Conservation (phyloP, 148 eudicot species). For the Vaccinium vitisidaea region DNA sequence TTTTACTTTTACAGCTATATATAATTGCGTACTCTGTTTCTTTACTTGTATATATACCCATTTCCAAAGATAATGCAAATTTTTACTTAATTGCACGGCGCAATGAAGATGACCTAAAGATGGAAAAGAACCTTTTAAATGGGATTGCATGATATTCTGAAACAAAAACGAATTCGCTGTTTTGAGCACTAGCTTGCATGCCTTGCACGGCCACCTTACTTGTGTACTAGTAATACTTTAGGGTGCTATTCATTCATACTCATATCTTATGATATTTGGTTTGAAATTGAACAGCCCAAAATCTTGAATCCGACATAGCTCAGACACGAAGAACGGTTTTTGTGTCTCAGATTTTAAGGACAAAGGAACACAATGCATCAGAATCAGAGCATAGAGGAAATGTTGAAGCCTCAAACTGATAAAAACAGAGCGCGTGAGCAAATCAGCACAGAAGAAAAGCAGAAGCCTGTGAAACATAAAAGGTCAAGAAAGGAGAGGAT, state of each 20-base stretch:
- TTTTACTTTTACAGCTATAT: background rate
- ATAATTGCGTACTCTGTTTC: background rate
- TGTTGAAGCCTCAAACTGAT: background rate
- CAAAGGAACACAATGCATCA: constrained; percentile 31
- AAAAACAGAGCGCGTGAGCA: background rate
- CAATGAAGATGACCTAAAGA: background rate
- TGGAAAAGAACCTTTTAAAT: background rate
- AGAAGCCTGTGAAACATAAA: constrained; percentile 14
- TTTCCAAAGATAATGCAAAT: background rate
- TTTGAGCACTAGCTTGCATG: background rate
- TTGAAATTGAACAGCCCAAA: background rate
- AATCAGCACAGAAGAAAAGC: constrained; percentile 31
- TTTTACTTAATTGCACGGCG: background rate
- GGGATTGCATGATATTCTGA: background rate
- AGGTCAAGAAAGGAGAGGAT: background rate
- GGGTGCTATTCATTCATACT: background rate
- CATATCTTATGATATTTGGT: background rate
- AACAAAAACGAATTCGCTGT: background rate
- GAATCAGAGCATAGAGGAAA: constrained; percentile 21
- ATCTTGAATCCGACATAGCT: constrained; percentile 18
- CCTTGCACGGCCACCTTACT: background rate
- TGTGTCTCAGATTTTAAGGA: background rate
- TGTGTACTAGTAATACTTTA: background rate
- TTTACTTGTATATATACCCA: constrained; percentile 1
- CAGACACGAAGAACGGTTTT: constrained; percentile 14